A percentile compares a stretch with the other conserved stretches of the same genome.
Conservation (phyloP, 257 asterid genomes). For the Solanum microdontum region DNA sequence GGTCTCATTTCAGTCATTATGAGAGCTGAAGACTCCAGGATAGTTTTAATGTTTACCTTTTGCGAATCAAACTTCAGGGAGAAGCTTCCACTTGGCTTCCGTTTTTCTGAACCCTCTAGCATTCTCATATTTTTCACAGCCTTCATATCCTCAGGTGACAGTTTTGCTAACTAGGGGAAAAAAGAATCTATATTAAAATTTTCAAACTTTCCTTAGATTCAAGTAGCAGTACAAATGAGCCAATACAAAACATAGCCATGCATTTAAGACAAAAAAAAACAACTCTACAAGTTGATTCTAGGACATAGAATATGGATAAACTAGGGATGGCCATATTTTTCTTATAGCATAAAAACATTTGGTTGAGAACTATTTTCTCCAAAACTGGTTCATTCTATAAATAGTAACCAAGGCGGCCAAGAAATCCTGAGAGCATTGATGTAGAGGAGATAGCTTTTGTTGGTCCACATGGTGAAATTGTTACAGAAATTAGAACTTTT, state of each 20-base stretch:
- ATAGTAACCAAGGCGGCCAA: neutral
- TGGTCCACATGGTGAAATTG: neutral
- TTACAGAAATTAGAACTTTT: neutral
- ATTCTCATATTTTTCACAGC: conserved; percentile 78
- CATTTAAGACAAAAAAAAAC: neutral
- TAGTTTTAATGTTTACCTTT: conserved; percentile 38
- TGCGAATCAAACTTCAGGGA: conserved; percentile 86
- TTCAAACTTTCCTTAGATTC: neutral
- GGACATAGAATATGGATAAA: neutral
- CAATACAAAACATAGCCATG: neutral
- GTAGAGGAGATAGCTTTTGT: neutral
- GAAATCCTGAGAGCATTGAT: neutral
- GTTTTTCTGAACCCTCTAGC: conserved; percentile 48
- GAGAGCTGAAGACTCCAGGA: neutral
- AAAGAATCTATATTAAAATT: conserved; percentile 1
- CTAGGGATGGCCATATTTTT: neutral
- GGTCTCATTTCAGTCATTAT: conserved; percentile 8
- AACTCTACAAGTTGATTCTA: neutral
- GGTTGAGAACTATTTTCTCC: neutral
- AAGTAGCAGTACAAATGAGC: neutral
- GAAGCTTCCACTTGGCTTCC: conserved; percentile 63
- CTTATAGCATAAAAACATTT: neutral
- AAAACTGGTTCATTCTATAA: neutral
- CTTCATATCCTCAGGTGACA: conserved; percentile 80
- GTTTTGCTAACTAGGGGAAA: conserved; percentile 65